These are phyloP conservation scores for Cyclotella kingstonii DNA, from an alignment of 108 stramenopile genomes.

Conservation along the genomic window DNA sequence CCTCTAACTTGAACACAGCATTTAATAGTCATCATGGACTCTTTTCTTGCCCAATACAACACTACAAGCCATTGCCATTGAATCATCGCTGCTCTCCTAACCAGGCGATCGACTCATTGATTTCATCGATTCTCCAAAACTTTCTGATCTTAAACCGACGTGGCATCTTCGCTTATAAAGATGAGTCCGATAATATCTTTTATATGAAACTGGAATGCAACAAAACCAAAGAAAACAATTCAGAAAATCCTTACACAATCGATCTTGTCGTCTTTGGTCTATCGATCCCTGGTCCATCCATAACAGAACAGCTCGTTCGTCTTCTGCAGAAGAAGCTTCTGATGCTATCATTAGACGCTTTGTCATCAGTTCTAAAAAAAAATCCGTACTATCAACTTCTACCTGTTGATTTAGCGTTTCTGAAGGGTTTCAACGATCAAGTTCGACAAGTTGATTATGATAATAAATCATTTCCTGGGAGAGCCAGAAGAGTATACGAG, in stretches of 20 bases:
- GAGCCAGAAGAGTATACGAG: conserved; percentile 44
- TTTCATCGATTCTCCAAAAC: conserved; percentile 68
- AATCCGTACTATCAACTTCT: conserved; percentile 64
- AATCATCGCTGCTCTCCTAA: conserved; percentile 59
- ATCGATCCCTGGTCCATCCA: conserved; percentile 54
- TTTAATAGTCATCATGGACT: conserved; percentile 18
- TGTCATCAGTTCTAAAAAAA: conserved; percentile 67
- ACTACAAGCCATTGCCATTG: conserved; percentile 39
- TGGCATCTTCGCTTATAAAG: conserved; percentile 73
- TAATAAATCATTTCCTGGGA: neutral
- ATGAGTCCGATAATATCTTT: conserved; percentile 66
- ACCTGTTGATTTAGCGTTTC: conserved; percentile 57
- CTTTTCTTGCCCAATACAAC: conserved; percentile 64
- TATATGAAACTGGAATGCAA: conserved; percentile 62
- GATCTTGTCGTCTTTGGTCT: conserved; percentile 67
- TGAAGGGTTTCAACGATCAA: conserved; percentile 47
- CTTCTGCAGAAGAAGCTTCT: conserved; percentile 65
- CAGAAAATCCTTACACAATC: conserved; percentile 37
- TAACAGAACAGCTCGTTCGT: conserved; percentile 60
- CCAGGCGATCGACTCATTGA: conserved; percentile 57
- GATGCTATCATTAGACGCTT: conserved; percentile 55
- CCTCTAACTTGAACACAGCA: neutral
- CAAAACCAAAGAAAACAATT: conserved; percentile 4
- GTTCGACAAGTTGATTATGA: conserved; percentile 57
- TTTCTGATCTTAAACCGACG: conserved; percentile 72